These are phyloP conservation scores for Metschnikowia matae DNA, from an alignment of 805 yeast genomes.

Conservation along the genomic window DNA sequence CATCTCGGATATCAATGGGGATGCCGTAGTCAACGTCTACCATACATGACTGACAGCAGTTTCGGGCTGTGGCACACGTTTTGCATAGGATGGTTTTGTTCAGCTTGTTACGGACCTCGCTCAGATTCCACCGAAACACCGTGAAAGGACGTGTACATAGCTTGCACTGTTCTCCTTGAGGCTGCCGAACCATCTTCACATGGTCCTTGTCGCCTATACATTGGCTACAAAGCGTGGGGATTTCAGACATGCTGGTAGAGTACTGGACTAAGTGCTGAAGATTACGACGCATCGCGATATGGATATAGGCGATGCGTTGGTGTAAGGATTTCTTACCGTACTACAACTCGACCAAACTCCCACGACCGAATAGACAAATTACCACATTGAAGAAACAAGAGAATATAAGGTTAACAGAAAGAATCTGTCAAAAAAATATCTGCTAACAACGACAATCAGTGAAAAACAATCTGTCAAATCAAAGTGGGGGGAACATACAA, in stretches of 20 bases:
- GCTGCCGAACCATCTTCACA: constrained; percentile 67
- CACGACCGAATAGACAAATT: too few species aligned
- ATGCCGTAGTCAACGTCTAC: constrained; percentile 76
- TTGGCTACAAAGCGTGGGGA: constrained; percentile 66
- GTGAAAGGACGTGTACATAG: constrained; percentile 83
- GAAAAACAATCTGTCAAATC: too few species aligned
- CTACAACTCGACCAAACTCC: not conserved
- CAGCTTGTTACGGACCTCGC: constrained; percentile 37
- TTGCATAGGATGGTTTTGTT: constrained; percentile 68
- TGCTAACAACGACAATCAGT: not conserved
- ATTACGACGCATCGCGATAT: constrained; percentile 2
- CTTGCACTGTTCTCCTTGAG: constrained; percentile 76
- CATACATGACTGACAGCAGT: constrained; percentile 88
- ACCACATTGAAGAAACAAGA: too few species aligned
- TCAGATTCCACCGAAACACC: constrained; percentile 68
- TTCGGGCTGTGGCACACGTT: constrained; percentile 73
- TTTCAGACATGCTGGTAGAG: constrained; percentile 17
- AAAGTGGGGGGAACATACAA: not conserved
- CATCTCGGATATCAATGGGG: constrained; percentile 75
- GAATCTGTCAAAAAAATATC: not conserved
- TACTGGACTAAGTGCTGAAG: not conserved
- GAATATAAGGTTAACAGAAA: not conserved
- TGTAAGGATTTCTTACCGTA: not conserved
- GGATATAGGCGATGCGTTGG: not conserved
- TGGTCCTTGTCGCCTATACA: constrained; percentile 70